Evolutionary conservation across 352 stramenopile species (phyloP).

Genomic region (Labyrinthula sp.): DNA sequence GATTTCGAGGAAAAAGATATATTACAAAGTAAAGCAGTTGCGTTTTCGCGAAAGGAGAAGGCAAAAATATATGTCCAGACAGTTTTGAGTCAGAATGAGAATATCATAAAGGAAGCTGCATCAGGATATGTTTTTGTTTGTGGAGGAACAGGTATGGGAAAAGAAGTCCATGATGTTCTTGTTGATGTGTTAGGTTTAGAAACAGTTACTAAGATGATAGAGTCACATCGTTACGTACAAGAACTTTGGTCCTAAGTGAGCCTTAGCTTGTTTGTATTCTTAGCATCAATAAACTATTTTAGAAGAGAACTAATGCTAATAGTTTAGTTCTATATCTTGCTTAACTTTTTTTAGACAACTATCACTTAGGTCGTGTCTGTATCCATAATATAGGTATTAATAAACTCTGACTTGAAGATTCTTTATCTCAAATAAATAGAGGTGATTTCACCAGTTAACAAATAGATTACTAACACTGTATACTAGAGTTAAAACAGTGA

Average conservation of each 20-base stretch:
- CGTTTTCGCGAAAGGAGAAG: slow-evolving; percentile 72
- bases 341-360: too few relatives aligned
- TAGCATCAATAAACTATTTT: too few relatives aligned
- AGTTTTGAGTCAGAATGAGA: slow-evolving; percentile 41
- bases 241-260: slow-evolving; percentile 84
- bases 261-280: too few relatives aligned
- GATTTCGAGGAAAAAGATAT: slow-evolving; percentile 52
- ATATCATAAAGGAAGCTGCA: slow-evolving; percentile 50
- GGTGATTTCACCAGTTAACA: too few relatives aligned
- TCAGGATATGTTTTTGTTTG: slow-evolving; percentile 80
- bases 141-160: slow-evolving; percentile 82
- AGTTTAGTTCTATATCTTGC: too few relatives aligned
- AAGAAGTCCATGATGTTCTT: slow-evolving; percentile 76
- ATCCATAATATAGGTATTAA: too few relatives aligned
- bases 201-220: slow-evolving; percentile 65
- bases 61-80: slow-evolving; percentile 96
- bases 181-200: slow-evolving; percentile 50
- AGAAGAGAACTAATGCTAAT: too few relatives aligned
- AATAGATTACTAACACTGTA: too few relatives aligned
- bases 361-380: too few relatives aligned
- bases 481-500: too few relatives aligned
- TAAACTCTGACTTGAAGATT: too few relatives aligned
- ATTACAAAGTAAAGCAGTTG: slow-evolving; percentile 66
- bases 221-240: slow-evolving; percentile 70
- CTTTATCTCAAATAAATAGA: too few relatives aligned